A percentile compares a stretch with the other conserved stretches of the same genome.
phyloP scores from a whole-genome alignment of 108 stramenopile species.

The Pelagomonas calceolata region DNA sequence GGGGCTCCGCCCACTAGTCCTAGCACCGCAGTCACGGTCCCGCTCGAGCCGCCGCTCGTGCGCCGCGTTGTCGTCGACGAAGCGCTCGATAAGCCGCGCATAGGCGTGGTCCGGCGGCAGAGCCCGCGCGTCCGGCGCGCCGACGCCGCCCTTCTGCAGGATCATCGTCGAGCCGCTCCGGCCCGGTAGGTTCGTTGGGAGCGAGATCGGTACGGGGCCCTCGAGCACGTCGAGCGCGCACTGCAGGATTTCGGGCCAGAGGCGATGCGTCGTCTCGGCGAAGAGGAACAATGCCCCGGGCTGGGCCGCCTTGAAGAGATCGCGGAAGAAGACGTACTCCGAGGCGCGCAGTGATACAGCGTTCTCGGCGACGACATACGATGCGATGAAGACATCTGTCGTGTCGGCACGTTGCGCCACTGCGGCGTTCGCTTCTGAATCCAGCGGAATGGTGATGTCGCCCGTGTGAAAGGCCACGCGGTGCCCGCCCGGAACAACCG shows the following conservation, averaged over 20 bases:
- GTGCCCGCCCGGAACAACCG: background rate
- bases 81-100: background rate
- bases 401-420: background rate
- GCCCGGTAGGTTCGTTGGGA: background rate
- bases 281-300: constrained; percentile 38
- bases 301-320: constrained; percentile 30
- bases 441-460: background rate
- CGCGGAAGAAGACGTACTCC: constrained; percentile 44
- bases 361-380: constrained; percentile 56
- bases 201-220: background rate
- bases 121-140: background rate
- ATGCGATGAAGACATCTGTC: background rate
- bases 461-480: background rate
- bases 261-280: constrained; percentile 41
- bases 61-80: background rate
- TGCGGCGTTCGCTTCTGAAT: background rate
- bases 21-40: too few species aligned
- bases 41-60: background rate
- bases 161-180: background rate
- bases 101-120: background rate
- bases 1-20: too few species aligned
- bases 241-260: constrained; percentile 49
- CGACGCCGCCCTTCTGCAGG: background rate
- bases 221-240: background rate
- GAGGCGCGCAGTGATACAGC: constrained; percentile 25